These are phyloP conservation scores for Hyphopichia buzzinii DNA, from an alignment of 1,139 yeast genomes.

Conservation along the genomic window DNA sequence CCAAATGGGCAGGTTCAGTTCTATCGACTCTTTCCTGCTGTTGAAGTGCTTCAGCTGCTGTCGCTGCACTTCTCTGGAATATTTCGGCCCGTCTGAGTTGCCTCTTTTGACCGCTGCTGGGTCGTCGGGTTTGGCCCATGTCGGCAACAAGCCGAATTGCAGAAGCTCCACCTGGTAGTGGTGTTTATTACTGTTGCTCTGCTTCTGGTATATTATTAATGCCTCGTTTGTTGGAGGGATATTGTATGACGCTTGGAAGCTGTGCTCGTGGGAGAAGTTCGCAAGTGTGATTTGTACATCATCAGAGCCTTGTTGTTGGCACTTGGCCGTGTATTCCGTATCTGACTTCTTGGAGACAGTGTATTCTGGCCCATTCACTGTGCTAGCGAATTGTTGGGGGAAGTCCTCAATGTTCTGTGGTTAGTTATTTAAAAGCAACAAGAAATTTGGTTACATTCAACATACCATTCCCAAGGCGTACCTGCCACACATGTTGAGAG, in stretches of 20 bases:
- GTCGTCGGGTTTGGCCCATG: slow-evolving; percentile 40
- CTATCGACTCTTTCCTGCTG: slow-evolving; percentile 60
- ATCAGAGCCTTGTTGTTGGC: slow-evolving; percentile 5
- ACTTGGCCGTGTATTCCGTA: slow-evolving; percentile 3
- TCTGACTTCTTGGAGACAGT: slow-evolving; percentile 6
- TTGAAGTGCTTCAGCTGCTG: slow-evolving; percentile 48
- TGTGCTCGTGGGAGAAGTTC: slow-evolving; percentile 7
- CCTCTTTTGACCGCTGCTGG: slow-evolving; percentile 22
- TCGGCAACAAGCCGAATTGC: slow-evolving; percentile 43
- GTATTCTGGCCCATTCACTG: slow-evolving; percentile 12
- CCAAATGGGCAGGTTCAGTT: slow-evolving; percentile 50
- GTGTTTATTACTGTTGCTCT: slow-evolving; percentile 6
- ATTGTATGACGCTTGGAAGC: slow-evolving; percentile 31
- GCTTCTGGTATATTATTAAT: slow-evolving; percentile 26
- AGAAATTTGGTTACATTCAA: no score
- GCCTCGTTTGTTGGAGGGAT: slow-evolving; percentile 42
- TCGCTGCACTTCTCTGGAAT: slow-evolving; percentile 31
- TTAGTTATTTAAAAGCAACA: no score
- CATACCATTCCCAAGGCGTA: slow-evolving; percentile 43
- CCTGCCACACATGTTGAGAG: slow-evolving; percentile 52
- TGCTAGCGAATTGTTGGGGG: slow-evolving; percentile 28
- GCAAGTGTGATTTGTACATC: slow-evolving; percentile 7
- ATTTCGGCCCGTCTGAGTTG: slow-evolving; percentile 15
- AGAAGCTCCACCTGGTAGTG: slow-evolving; percentile 34
- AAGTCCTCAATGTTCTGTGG: slow-evolving; percentile 26